phyloP scores from a whole-genome alignment of 2,329 filamentous ascomycete genomes.

The Stenocarpella maydis region DNA sequence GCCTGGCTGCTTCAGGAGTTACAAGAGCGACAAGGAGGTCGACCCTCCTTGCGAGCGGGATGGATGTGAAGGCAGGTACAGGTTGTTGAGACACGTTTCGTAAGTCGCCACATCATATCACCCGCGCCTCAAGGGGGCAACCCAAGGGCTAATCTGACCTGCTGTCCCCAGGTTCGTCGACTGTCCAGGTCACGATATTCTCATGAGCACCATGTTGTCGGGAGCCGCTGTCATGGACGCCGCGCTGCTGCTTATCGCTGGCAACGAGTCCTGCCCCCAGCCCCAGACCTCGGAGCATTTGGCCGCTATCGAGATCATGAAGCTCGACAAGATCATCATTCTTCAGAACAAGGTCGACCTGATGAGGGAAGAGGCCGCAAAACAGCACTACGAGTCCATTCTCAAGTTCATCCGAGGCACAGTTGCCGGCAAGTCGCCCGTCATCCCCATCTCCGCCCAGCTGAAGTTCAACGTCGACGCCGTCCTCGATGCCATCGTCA shows the following conservation, averaged over 20 bases:
- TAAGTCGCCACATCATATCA: slow-evolving; percentile 57
- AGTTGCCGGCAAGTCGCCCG: slow-evolving; percentile 90
- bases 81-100: slow-evolving; percentile 91
- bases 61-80: slow-evolving; percentile 87
- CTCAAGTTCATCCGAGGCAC: slow-evolving; percentile 98
- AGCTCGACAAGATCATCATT: slow-evolving; percentile 99
- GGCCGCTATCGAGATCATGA: slow-evolving; percentile 99
- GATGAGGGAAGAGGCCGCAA: slow-evolving; percentile 94
- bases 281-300: slow-evolving; percentile 98
- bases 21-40: slow-evolving; percentile 98
- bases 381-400: slow-evolving; percentile 95
- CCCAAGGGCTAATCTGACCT: slow-evolving; percentile 40
- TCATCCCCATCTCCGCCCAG: slow-evolving; percentile 97
- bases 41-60: slow-evolving; percentile 95
- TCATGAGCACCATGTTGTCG: slow-evolving; percentile 99
- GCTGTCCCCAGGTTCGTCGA: slow-evolving; percentile 81
- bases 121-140: background rate
- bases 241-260: slow-evolving; percentile 92
- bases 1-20: slow-evolving; percentile 94
- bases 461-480: slow-evolving; percentile 99
- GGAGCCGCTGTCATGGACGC: slow-evolving; percentile 99
- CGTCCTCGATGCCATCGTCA: slow-evolving; percentile 94
- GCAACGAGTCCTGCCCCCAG: slow-evolving; percentile 98
- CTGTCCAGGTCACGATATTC: slow-evolving; percentile 99
- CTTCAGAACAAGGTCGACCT: slow-evolving; percentile 99